Evolutionary conservation across 257 asterid genomes (phyloP), one percentile per base, ranked within the genome.

Genomic region (Petrea volubilis): DNA sequence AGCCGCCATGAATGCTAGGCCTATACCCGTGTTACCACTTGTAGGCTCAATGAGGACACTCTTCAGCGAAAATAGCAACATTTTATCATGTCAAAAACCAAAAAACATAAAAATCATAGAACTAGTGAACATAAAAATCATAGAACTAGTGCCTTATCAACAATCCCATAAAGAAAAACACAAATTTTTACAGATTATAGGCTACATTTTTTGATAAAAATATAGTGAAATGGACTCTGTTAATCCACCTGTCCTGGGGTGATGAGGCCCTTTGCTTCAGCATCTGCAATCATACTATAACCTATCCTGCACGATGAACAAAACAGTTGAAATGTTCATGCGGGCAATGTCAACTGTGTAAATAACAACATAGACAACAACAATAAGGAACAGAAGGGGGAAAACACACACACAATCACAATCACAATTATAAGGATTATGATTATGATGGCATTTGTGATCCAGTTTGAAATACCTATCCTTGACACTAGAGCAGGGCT

Each of bases 401-500:
- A 21, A 29, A 33, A 41, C 40, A 18, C 51, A 29, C 12, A 64
- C 2, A 23, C 1, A 38, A 12, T 21, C 21, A 33, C 6, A 20
- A 17, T 12, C 12, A 44, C 50, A 18, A 44, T 12, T 13, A 12
- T 33, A 33, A 12, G 17, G 5, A 44, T 47, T 4, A 47, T n/a
- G 10, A 18, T 47, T 2, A 47, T 24, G 57, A 47, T 18, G 57
- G 7, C 27, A 40, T 31, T 75, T n/a, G 60, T 12, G 28, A 61
- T 57, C 29, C 63, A 57, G 43, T 23, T 0, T 33, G 43, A 12
- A 68, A 41, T 80, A 94, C 98, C 99, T 91, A 72, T 94, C 99
- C 93, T 94, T 95, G 67, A 95, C 99, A 72, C 98, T 95, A 50
- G 99, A 95, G 81, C 98, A 92, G 2, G 99, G 99, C 79, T 92